Evolutionary conservation across 345 rosid genomes (phyloP).

Genomic region (Cochlearia excelsa): DNA sequence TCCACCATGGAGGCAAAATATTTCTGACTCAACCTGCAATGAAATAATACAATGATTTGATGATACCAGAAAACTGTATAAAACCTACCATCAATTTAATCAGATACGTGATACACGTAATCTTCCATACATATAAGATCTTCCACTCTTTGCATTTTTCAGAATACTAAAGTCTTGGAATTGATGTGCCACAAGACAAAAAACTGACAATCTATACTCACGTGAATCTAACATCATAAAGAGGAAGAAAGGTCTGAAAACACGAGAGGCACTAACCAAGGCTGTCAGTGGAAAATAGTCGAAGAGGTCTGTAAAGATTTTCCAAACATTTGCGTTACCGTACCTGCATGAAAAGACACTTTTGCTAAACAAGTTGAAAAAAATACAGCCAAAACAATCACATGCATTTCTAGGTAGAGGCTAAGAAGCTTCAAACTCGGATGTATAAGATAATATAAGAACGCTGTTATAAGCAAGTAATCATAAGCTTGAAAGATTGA

Average conservation of each 20-base stretch:
- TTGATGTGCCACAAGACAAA: slow-evolving; percentile 12
- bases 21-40: slow-evolving; percentile 65
- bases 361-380: background rate
- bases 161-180: slow-evolving; percentile 31
- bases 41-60: slow-evolving; percentile 6
- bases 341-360: slow-evolving; percentile 55
- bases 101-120: slow-evolving; percentile 22
- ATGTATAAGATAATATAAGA: slow-evolving; percentile 8
- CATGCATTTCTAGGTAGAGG: slow-evolving; percentile 2
- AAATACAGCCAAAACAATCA: slow-evolving; percentile 11
- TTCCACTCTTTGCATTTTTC: slow-evolving; percentile 15
- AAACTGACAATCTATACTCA: background rate
- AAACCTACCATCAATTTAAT: slow-evolving; percentile 1
- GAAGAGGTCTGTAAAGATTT: slow-evolving; percentile 62
- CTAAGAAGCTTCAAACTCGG: background rate
- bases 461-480: slow-evolving; percentile 1
- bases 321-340: slow-evolving; percentile 58
- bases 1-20: slow-evolving; percentile 60
- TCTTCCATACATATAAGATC: slow-evolving; percentile 17
- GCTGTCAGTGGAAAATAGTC: slow-evolving; percentile 96
- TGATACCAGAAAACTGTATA: background rate
- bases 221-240: slow-evolving; percentile 11
- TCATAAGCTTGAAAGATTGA: slow-evolving; percentile 22
- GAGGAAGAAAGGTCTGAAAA: background rate
- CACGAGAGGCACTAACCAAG: slow-evolving; percentile 59